Conservation (phyloP, 805 yeast genomes). For the Brettanomyces sp. region DNA sequence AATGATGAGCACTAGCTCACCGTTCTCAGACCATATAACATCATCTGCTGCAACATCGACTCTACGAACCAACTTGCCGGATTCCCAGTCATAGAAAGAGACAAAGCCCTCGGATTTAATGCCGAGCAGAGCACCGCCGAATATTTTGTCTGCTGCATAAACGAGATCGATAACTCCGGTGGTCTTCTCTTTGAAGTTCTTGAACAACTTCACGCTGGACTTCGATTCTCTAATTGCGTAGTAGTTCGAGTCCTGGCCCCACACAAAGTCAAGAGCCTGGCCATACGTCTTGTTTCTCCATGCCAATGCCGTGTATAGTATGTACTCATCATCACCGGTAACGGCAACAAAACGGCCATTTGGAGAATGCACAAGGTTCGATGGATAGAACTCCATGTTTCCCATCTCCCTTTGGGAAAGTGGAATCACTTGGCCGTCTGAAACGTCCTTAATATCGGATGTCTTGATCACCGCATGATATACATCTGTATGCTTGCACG, state of each 20-base stretch:
- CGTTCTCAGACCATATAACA: constrained; percentile 88
- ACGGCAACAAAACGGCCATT: constrained; percentile 96
- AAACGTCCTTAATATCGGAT: constrained; percentile 43
- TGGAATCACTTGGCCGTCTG: constrained; percentile 74
- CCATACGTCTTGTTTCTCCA: constrained; percentile 97
- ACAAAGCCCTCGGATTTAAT: constrained; percentile 77
- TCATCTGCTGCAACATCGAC: constrained; percentile 80
- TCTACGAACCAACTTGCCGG: constrained; percentile 74
- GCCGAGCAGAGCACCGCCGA: constrained; percentile 84
- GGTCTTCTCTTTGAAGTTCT: constrained; percentile 75
- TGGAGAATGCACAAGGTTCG: constrained; percentile 81
- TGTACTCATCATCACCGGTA: constrained; percentile 96
- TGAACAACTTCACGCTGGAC: constrained; percentile 59
- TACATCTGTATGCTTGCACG: constrained; percentile 86
- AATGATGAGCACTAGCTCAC: constrained; percentile 74
- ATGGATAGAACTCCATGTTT: constrained; percentile 88
- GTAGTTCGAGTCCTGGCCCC: constrained; percentile 87
- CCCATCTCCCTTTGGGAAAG: constrained; percentile 86
- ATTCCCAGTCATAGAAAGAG: constrained; percentile 90
- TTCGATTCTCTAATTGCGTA: constrained; percentile 74
- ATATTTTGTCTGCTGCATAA: constrained; percentile 70
- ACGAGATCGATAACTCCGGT: constrained; percentile 54
- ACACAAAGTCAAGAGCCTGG: constrained; percentile 78
- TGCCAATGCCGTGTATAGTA: constrained; percentile 91
- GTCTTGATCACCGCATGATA: constrained; percentile 72